These are phyloP conservation scores for Yamadazyma laniorum DNA, from an alignment of 805 yeast genomes.

Conservation along the genomic window DNA sequence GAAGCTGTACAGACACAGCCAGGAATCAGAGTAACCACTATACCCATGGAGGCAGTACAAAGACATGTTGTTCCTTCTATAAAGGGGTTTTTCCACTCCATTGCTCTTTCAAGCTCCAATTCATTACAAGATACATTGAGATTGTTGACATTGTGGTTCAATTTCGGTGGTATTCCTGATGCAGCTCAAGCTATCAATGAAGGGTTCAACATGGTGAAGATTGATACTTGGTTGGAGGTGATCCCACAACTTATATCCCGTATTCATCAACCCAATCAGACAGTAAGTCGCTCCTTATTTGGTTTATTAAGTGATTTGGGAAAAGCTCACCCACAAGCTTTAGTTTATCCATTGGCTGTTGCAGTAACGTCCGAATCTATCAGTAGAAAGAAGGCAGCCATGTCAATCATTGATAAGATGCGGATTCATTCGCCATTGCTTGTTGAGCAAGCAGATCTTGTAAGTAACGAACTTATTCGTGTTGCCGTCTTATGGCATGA, in stretches of 20 bases:
- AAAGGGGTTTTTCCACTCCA: slow-evolving; percentile 92
- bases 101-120: slow-evolving; percentile 79
- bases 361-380: slow-evolving; percentile 92
- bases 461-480: slow-evolving; percentile 88
- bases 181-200: slow-evolving; percentile 88
- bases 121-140: slow-evolving; percentile 92
- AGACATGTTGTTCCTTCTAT: slow-evolving; percentile 95
- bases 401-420: slow-evolving; percentile 89
- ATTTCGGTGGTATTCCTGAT: slow-evolving; percentile 89
- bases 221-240: slow-evolving; percentile 94
- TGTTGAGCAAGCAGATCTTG: slow-evolving; percentile 90
- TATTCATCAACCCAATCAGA: slow-evolving; percentile 90
- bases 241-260: slow-evolving; percentile 94
- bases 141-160: slow-evolving; percentile 89
- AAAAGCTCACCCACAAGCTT: slow-evolving; percentile 94
- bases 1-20: slow-evolving; percentile 9
- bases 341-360: slow-evolving; percentile 92
- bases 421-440: slow-evolving; percentile 77
- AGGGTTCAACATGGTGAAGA: slow-evolving; percentile 84
- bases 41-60: slow-evolving; percentile 59
- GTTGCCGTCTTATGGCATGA: slow-evolving; percentile 98
- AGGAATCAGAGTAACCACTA: slow-evolving; percentile 18
- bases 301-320: slow-evolving; percentile 85
- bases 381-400: slow-evolving; percentile 87
- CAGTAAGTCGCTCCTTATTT: slow-evolving; percentile 75